Evolutionary conservation across 2,329 filamentous ascomycete genomes (phyloP), one percentile per base, ranked within the genome.

Genomic region (Beauveria sp.): DNA sequence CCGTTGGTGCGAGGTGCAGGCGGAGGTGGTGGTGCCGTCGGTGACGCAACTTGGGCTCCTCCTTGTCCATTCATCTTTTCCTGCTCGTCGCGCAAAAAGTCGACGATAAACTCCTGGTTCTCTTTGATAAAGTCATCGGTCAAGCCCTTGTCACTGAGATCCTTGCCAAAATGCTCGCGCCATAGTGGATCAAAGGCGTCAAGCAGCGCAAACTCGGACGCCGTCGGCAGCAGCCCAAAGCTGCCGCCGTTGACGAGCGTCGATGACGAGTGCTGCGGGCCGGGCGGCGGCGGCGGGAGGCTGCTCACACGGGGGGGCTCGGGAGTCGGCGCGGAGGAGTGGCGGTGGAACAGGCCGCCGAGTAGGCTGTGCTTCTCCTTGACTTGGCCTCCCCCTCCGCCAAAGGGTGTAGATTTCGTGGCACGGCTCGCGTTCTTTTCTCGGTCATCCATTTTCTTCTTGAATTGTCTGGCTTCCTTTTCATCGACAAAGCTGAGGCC

Each of bases 401-500:
- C 85, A 69, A 96, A 96, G 0, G 90, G 88, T 40, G 89, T 93
- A 65, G 86, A 82, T 73, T 81, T 87, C 3, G 93, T 97, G 65
- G 88, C 87, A 78, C 96, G 96, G 77, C 88, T 93, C 46, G 92
- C 93, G 76, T 93, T 93, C 83, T 96, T 97, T 77, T 98, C 93
- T 66, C 93, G 84, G 72, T 97, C 93, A 68, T 95, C 88, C 84
- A 99, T 90, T 80, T 97, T 98, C 83, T 97, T 96, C 76, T 93
- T 88, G 78, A 99, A 98, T 63, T 91, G 90, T 77, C 91, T 96
- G 40, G 95, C 95, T 78, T 99, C 95, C 76, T 97, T 98, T 79
- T 98, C 95, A 74, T 98, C 95, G 64, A 89, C 87, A 70, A 99
- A 99, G 26, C 91, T 96, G 64, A 99, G 78, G 0, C 88, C 95